Conservation (phyloP, 805 yeast species). For the Lipomyces japonicus region DNA sequence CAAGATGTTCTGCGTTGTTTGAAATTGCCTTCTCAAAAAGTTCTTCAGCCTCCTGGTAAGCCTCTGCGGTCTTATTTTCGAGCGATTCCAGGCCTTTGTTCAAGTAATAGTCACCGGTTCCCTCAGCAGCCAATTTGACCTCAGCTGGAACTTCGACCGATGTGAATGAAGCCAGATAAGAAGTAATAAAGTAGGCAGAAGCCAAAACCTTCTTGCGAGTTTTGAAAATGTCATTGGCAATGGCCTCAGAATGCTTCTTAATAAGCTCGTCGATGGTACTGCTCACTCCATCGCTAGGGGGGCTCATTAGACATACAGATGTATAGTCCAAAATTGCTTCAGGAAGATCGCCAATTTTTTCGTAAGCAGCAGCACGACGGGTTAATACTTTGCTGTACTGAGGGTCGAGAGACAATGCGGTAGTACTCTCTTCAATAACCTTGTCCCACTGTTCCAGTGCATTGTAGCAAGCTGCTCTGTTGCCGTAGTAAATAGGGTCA, state of each 20-base stretch:
- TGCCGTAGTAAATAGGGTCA: constrained; percentile 89
- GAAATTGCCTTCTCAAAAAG: constrained; percentile 39
- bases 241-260: constrained; percentile 69
- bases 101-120: constrained; percentile 53
- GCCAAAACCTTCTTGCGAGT: constrained; percentile 59
- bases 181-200: constrained; percentile 74
- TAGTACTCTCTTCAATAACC: constrained; percentile 82
- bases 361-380: constrained; percentile 92
- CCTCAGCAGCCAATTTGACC: constrained; percentile 49
- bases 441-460: constrained; percentile 75
- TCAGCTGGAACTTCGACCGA: constrained; percentile 49
- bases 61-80: constrained; percentile 49
- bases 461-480: constrained; percentile 93
- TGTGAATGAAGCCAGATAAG: constrained; percentile 85
- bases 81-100: constrained; percentile 29
- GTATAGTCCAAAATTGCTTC: constrained; percentile 92
- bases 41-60: constrained; percentile 60
- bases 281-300: constrained; percentile 73
- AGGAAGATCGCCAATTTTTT: constrained; percentile 67
- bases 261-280: constrained; percentile 81
- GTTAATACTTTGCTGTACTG: constrained; percentile 86
- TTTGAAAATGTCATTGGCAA: constrained; percentile 59
- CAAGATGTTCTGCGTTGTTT: constrained; percentile 39
- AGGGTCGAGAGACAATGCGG: constrained; percentile 80
- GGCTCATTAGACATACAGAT: constrained; percentile 80